Base-by-base conservation (phyloP, 208 protist species). In the Lotmaria passim region DNA sequence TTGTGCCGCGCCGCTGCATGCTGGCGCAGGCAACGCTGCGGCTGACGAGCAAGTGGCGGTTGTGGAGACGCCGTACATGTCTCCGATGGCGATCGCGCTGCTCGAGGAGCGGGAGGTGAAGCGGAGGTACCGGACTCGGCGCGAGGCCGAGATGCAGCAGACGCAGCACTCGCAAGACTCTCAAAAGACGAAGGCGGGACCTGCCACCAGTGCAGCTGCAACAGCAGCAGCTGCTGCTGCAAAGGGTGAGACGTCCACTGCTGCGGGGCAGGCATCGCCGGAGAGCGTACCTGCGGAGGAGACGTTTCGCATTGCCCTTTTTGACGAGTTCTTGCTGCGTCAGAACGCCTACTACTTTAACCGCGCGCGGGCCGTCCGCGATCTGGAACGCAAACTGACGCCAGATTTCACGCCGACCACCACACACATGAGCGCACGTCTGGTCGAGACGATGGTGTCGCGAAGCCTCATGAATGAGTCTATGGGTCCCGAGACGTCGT, bases 321-420 rank as follows among this genome's bases (percentile, higher is more conserved):
- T 94, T 71, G 81, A 91, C n/a, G 84, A 91, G 46, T 95, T 95
- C 80, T 78, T 93, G 17, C 62, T 83, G 0, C 85, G 90, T 0
- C 90, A 95, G 48, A 86, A 91, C 56, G 82, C 67, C 21, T 79
- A 93, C 71, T 74, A 86, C 43, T 59, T 75, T 12, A 83, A 82
- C 38, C 75, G 82, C 24, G 51, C 64, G 23, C 87, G 82, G 31
- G 70, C 65, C 33, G 56, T 92, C 14, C 69, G 63, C 28, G 46
- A 84, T 14, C 34, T 95, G 28, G 79, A 82, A 69, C 48, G 80
- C 30, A 19, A 66, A 24, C 60, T 87, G 26, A 90, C 79, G 0
- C 90, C 90, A 0, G 74, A 58, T 51, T 95, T 95, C 47, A 89
- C 74, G n/a, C 90, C 90, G 2, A 36, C 57, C 28, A 87, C 82